Percentiles rank a stretch among this genome's conserved stretches.
These are phyloP conservation scores for Penicillium crustosum DNA, from an alignment of 2,329 filamentous ascomycete genomes.

Conservation along the genomic window DNA sequence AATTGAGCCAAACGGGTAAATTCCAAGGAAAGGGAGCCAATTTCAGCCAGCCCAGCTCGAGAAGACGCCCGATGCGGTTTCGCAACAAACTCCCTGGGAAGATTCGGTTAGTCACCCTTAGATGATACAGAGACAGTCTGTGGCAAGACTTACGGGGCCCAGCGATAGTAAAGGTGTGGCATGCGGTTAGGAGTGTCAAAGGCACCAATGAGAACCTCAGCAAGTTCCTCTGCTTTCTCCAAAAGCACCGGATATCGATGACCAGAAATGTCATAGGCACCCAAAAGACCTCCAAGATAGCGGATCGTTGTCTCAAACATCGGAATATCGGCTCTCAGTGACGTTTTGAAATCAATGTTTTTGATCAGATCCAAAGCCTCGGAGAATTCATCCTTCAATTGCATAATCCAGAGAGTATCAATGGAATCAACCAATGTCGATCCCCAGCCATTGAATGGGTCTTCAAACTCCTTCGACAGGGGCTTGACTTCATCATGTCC, in stretches of 20 bases:
- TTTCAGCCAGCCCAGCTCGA: constrained; percentile 62
- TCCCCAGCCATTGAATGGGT: constrained; percentile 90
- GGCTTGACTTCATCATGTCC: constrained; percentile 83
- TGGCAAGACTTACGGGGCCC: constrained; percentile 59
- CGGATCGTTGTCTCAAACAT: constrained; percentile 91
- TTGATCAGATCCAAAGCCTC: constrained; percentile 69
- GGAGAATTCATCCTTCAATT: constrained; percentile 73
- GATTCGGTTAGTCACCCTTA: constrained; percentile 8
- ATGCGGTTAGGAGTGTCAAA: constrained; percentile 95
- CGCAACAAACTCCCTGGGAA: constrained; percentile 52
- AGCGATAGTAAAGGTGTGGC: constrained; percentile 78
- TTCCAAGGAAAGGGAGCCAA: constrained; percentile 80
- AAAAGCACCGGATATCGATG: constrained; percentile 67
- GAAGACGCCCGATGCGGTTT: constrained; percentile 63
- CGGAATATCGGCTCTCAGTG: constrained; percentile 68
- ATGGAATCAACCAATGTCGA: constrained; percentile 80
- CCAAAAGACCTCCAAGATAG: constrained; percentile 81
- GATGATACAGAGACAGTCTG: background rate
- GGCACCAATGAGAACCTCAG: constrained; percentile 74
- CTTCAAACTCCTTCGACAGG: constrained; percentile 63
- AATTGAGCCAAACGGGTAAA: constrained; percentile 87
- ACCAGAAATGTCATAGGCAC: constrained; percentile 82
- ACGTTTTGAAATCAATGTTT: constrained; percentile 80
- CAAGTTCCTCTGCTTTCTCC: constrained; percentile 75
- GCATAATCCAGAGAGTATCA: constrained; percentile 88